Base-by-base conservation (phyloP, 768 basidiomycete species). In the Rhizopogon vesiculosus region DNA sequence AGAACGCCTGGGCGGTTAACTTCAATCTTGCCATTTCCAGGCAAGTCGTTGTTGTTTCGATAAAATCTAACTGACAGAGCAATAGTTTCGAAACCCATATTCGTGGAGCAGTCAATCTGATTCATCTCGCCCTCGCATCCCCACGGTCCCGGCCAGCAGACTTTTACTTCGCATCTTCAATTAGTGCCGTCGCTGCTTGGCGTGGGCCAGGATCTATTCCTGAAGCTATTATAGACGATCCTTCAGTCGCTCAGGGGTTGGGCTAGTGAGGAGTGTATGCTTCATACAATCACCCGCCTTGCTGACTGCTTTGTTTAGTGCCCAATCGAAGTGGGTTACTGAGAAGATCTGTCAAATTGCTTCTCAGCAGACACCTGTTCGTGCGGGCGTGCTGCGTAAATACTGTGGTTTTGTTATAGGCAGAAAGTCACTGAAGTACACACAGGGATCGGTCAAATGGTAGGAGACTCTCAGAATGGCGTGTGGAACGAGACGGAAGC, bases 1-100 rank as follows among this genome's bases (percentile, higher is more conserved):
- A 79, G 78, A 81, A 78, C 50, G 80, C 79, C 8, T 83, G 82
- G 82, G 74, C 78, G 1, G 82, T 83, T 54, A 83, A 83, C 63
- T 83, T 84, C 58, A 75, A 72, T 50, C 66, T 82, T 40, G 68
- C 67, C 8, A 66, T 67, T 19, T 60, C 64, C 6, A 67, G 68
- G 66, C 56, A 46, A 4, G 56, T 46, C 18, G 25, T 33, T 2
- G 2, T 35, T 25, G 3, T 18, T 43, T 9, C 9, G n/a, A 16
- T 22, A 18, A 12, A 31, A 28, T 16, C 8, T 9, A n/a, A 35
- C 58, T 61, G 41, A 66, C 35, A 19, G 46, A 22, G 7, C 25
- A 9, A 18, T 42, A 67, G 66, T 16, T 80, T 78, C 46, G 77
- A 78, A 45, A 66, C 71, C 8, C 80, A 82, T 61, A 66, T 82